Percentiles rank a stretch among this genome's conserved stretches.
Conservation (phyloP, 371 early-diverging fungal genomes). For the Rhizopus arrhizus region DNA sequence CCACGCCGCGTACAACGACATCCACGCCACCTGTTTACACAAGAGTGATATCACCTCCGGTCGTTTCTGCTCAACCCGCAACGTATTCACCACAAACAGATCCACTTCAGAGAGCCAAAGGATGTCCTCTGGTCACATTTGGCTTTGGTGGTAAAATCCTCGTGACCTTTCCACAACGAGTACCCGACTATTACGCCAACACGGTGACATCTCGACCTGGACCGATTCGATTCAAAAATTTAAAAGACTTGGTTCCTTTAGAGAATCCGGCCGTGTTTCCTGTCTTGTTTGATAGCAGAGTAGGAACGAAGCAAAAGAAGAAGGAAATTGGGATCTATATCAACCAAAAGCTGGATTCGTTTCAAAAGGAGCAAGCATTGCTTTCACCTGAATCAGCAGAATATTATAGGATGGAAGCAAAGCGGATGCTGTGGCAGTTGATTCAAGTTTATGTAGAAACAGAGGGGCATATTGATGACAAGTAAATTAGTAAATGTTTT, state of each 20-base stretch:
- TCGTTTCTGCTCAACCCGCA: slow-evolving; percentile 5
- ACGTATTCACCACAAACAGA: slow-evolving; percentile 50
- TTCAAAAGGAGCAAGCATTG: slow-evolving; percentile 32
- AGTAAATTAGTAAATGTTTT: slow-evolving; percentile 44
- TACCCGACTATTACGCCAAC: slow-evolving; percentile 46
- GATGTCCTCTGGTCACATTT: slow-evolving; percentile 77
- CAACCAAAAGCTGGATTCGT: slow-evolving; percentile 50
- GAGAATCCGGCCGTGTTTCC: slow-evolving; percentile 55
- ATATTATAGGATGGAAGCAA: slow-evolving; percentile 30
- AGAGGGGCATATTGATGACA: slow-evolving; percentile 69
- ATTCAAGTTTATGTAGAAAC: slow-evolving; percentile 64
- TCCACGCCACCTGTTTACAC: background rate
- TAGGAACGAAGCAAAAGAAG: slow-evolving; percentile 63
- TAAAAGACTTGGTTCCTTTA: slow-evolving; percentile 42
- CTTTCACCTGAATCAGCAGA: slow-evolving; percentile 32
- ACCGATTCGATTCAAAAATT: slow-evolving; percentile 51
- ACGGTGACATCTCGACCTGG: slow-evolving; percentile 63
- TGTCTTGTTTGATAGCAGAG: slow-evolving; percentile 57
- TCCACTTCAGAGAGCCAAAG: slow-evolving; percentile 67
- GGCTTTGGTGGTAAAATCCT: slow-evolving; percentile 89
- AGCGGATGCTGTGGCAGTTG: slow-evolving; percentile 63
- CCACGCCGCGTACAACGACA: slow-evolving; percentile 36
- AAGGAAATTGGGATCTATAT: slow-evolving; percentile 65
- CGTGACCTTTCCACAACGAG: slow-evolving; percentile 72
- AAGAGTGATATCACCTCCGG: too few relatives aligned